A percentile compares a stretch with the other conserved stretches of the same genome.
Evolutionary conservation across 2,329 filamentous ascomycete genomes (phyloP).

Genomic region (Colletotrichum tofieldiae): DNA sequence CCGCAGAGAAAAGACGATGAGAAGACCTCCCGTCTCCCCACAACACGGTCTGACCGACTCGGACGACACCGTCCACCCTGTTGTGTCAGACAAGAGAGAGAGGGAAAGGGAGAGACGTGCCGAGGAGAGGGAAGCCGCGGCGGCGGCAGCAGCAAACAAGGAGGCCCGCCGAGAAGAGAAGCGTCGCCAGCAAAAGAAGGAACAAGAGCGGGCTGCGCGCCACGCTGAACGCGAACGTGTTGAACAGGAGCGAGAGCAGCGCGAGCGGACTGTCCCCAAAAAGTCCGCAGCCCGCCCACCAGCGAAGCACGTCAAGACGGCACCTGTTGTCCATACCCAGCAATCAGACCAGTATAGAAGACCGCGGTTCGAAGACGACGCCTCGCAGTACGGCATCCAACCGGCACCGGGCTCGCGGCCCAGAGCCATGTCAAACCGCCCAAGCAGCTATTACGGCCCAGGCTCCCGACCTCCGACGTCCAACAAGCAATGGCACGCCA

Average conservation of each 20-base stretch:
- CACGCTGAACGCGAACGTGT: slow-evolving; percentile 47
- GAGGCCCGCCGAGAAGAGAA: slow-evolving; percentile 45
- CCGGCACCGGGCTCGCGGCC: slow-evolving; percentile 48
- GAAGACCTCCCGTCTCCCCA: slow-evolving; percentile 57
- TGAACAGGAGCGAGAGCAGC: slow-evolving; percentile 44
- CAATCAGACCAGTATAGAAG: slow-evolving; percentile 47
- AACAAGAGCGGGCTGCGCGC: slow-evolving; percentile 49
- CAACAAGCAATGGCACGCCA: slow-evolving; percentile 42
- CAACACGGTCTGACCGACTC: slow-evolving; percentile 58
- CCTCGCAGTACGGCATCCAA: slow-evolving; percentile 57
- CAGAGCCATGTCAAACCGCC: slow-evolving; percentile 40
- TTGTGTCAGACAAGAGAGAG: slow-evolving; percentile 51
- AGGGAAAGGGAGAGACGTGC: slow-evolving; percentile 47
- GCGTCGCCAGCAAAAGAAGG: slow-evolving; percentile 39
- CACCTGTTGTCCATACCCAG: slow-evolving; percentile 47
- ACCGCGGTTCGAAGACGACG: slow-evolving; percentile 49
- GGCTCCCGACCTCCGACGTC: slow-evolving; percentile 42
- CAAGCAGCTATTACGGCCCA: slow-evolving; percentile 42
- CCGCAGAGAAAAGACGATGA: slow-evolving; percentile 56
- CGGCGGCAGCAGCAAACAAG: slow-evolving; percentile 43
- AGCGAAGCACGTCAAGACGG: slow-evolving; percentile 56
- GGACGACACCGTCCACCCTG: slow-evolving; percentile 60
- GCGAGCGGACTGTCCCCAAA: slow-evolving; percentile 40
- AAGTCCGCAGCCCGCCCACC: slow-evolving; percentile 50
- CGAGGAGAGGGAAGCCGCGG: background rate